phyloP scores from a whole-genome alignment of 2,329 filamentous ascomycete species.

The Dactylellina haptotyla region DNA sequence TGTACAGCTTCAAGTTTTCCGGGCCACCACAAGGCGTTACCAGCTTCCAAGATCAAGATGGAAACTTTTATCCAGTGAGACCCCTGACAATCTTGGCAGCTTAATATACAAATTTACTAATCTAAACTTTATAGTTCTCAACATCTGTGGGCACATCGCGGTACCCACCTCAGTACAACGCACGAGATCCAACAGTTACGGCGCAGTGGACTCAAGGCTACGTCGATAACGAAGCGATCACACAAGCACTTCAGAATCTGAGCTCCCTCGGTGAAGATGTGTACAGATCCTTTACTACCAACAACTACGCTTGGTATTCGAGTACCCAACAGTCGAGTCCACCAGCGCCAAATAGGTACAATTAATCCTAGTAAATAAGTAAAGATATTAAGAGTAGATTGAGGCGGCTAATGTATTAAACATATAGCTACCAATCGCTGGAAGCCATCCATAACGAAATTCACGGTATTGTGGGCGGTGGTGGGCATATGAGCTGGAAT shows the following conservation, averaged over 20 bases:
- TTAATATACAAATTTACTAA: too few relatives aligned
- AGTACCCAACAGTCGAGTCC: slow-evolving; percentile 41
- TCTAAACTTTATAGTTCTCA: slow-evolving; percentile 47
- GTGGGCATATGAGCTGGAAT: slow-evolving; percentile 62
- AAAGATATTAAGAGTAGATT: background rate
- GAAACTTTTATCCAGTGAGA: slow-evolving; percentile 58
- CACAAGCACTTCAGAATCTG: slow-evolving; percentile 38
- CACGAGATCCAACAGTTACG: slow-evolving; percentile 51
- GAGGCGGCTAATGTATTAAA: background rate
- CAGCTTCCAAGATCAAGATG: slow-evolving; percentile 61
- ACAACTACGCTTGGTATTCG: slow-evolving; percentile 40
- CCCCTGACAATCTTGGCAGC: too few relatives aligned
- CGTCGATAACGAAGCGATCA: slow-evolving; percentile 61
- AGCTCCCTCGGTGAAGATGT: slow-evolving; percentile 51
- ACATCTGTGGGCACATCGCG: slow-evolving; percentile 46
- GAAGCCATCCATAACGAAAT: slow-evolving; percentile 74
- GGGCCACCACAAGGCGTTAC: slow-evolving; percentile 33
- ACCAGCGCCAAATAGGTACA: slow-evolving; percentile 41
- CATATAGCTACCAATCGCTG: slow-evolving; percentile 64
- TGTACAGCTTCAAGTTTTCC: slow-evolving; percentile 67
- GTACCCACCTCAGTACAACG: slow-evolving; percentile 50
- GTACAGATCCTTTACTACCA: slow-evolving; percentile 46
- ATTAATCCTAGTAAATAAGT: background rate
- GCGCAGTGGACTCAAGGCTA: slow-evolving; percentile 61
- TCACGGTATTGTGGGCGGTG: slow-evolving; percentile 62